These are phyloP conservation scores for Pyrrhoderma noxium DNA, from an alignment of 1,284 basidiomycete genomes.

Conservation along the genomic window DNA sequence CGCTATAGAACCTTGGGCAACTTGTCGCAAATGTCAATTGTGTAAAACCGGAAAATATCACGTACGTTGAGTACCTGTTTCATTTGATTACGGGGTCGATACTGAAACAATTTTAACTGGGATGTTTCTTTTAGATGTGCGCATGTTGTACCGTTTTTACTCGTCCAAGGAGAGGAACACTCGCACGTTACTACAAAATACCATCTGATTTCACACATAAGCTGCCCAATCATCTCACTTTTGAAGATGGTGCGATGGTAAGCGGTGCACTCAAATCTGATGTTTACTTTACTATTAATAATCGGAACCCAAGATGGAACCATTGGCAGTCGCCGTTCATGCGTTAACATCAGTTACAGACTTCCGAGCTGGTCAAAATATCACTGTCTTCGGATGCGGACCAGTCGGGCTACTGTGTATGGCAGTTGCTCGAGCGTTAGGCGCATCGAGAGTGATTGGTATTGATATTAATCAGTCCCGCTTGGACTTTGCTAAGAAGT, in stretches of 20 bases:
- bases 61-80: constrained; percentile 33
- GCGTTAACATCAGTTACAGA: constrained; percentile 73
- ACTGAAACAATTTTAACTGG: constrained; percentile 2
- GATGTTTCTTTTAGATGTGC: constrained; percentile 4
- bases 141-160: neutral
- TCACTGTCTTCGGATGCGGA: constrained; percentile 83
- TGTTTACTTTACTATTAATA: too few relatives aligned
- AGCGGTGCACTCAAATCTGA: neutral
- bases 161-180: constrained; percentile 84
- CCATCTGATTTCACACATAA: constrained; percentile 69
- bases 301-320: constrained; percentile 69
- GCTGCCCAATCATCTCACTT: constrained; percentile 64
- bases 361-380: constrained; percentile 64
- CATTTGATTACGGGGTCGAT: neutral
- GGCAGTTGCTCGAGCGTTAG: constrained; percentile 87
- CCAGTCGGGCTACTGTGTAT: constrained; percentile 90
- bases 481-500: constrained; percentile 80
- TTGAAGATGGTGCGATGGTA: constrained; percentile 83
- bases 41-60: constrained; percentile 80
- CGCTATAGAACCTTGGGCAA: constrained; percentile 78
- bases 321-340: constrained; percentile 87
- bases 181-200: constrained; percentile 73
- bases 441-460: constrained; percentile 73
- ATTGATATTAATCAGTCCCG: constrained; percentile 80
- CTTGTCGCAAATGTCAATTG: constrained; percentile 62